Percentiles rank a stretch among this genome's conserved stretches.
Conservation (phyloP, 306 rosid genomes). For the Neltuma alba region DNA sequence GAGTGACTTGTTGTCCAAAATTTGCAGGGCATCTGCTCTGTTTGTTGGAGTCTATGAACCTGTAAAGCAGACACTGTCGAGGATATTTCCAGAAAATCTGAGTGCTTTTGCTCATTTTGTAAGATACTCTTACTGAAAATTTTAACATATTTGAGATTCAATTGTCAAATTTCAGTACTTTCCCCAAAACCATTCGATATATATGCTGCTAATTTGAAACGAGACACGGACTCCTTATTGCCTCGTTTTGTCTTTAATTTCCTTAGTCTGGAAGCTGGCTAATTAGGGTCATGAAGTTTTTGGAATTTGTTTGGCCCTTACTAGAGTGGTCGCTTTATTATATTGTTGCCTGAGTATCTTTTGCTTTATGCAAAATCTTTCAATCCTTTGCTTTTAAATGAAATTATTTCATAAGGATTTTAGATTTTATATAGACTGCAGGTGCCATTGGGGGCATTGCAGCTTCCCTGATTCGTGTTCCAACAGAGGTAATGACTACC, state of each 20-base stretch:
- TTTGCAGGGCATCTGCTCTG: slow-evolving; percentile 90
- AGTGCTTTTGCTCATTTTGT: slow-evolving; percentile 90
- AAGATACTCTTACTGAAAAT: slow-evolving; percentile 49
- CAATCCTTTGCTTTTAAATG: not conserved
- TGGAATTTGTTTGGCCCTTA: slow-evolving; percentile 28
- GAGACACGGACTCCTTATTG: slow-evolving; percentile 3
- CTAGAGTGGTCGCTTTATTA: slow-evolving; percentile 34
- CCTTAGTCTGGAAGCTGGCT: slow-evolving; percentile 26
- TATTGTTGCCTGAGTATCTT: slow-evolving; percentile 30
- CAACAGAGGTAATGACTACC: slow-evolving; percentile 78
- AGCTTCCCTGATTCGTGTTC: slow-evolving; percentile 96
- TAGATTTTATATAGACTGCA: slow-evolving; percentile 70
- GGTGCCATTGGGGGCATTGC: slow-evolving; percentile 95
- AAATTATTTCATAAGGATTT: slow-evolving; percentile 27
- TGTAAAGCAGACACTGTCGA: slow-evolving; percentile 79
- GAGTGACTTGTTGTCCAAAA: slow-evolving; percentile 27
- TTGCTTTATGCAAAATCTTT: slow-evolving; percentile 20
- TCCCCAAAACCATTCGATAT: not conserved
- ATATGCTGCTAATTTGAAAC: slow-evolving; percentile 20
- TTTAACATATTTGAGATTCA: slow-evolving; percentile 12
- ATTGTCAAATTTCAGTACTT: not conserved
- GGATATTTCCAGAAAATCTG: slow-evolving; percentile 80
- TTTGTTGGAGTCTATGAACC: slow-evolving; percentile 97
- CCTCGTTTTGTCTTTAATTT: slow-evolving; percentile 23
- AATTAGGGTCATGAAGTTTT: slow-evolving; percentile 25